Evolutionary conservation across 495 filamentous ascomycete species (phyloP), one percentile per base, ranked within the genome.

Genomic region (Aspergillus ellipticus): DNA sequence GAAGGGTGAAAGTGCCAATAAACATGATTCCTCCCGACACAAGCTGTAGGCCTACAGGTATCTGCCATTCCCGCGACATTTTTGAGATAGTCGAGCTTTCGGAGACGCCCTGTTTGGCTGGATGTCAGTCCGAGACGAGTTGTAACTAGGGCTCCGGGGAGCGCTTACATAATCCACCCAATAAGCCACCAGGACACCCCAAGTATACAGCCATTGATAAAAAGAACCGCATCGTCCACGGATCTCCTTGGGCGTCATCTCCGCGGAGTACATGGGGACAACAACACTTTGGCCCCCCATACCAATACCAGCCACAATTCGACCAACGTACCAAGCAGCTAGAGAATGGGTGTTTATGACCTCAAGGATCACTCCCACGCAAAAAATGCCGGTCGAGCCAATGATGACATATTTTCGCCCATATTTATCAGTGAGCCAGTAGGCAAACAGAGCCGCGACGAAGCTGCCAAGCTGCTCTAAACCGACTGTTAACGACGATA

Each of bases 201-300:
- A 57, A 0, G 75, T 73, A 46, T 77, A 80, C 54, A 80, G 72
- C 58, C 70, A 72, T 55, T 80, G 78, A 24, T 78, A 75, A 22
- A 77, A 66, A 9, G 63, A 61, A 19, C 75, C 79, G 13, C 81
- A 65, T 48, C 74, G 72, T n/a, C 79, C 81, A 31, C 81, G 70
- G 39, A 83, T 75, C 24, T 77, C 71, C 59, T 79, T 80, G 2
- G 80, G 79, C 16, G 78, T 74, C 68, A 75, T 83, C 58, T 84
- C 82, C 7, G 77, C 72, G 31, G 68, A 76, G 55, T 74, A 82
- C 62, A 80, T 79, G 8, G 83, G 82, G 0, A 83, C 77, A 13
- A 81, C 74, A 0, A 79, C 76, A 0, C 78, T 80, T 3, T 76
- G 75, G 19, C 66, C 74, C 11, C 82, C 83, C 19, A 84, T 72